These are phyloP conservation scores for Carpinus fangiana DNA, from an alignment of 306 rosid genomes.

Conservation along the genomic window DNA sequence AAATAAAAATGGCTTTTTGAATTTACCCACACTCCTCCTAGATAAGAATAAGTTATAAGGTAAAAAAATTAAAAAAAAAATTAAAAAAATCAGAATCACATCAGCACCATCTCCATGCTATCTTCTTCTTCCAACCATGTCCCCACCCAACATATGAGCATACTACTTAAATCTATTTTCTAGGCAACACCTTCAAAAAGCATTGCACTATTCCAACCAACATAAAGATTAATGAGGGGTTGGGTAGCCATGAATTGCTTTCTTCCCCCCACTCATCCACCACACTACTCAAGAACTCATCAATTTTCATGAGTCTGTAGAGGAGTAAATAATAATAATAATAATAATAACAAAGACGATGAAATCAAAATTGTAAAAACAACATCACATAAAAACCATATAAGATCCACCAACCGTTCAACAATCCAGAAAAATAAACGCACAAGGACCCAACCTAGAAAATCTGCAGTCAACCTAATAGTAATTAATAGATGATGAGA, in stretches of 20 bases:
- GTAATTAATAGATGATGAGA: conserved; percentile 6
- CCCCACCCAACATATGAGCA: too few relatives aligned
- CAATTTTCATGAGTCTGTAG: not conserved
- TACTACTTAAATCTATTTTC: too few relatives aligned
- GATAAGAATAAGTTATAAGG: not conserved
- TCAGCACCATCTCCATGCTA: not conserved
- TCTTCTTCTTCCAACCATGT: not conserved
- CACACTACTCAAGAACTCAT: too few relatives aligned
- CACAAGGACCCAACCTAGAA: conserved; percentile 34
- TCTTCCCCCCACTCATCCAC: not conserved
- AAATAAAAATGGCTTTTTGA: not conserved
- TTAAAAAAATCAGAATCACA: not conserved
- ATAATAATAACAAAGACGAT: not conserved
- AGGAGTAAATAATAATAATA: not conserved
- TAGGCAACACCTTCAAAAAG: too few relatives aligned
- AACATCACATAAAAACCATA: not conserved
- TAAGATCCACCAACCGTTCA: conserved; percentile 9
- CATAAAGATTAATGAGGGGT: too few relatives aligned
- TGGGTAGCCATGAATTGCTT: not conserved
- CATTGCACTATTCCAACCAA: too few relatives aligned
- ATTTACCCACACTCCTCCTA: not conserved
- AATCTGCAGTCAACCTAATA: conserved; percentile 30
- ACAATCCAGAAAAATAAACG: conserved; percentile 23
- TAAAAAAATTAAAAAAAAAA: too few relatives aligned
- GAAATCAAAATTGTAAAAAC: not conserved